Evolutionary conservation across 768 basidiomycete genomes (phyloP).

Genomic region (Auricularia cornea): DNA sequence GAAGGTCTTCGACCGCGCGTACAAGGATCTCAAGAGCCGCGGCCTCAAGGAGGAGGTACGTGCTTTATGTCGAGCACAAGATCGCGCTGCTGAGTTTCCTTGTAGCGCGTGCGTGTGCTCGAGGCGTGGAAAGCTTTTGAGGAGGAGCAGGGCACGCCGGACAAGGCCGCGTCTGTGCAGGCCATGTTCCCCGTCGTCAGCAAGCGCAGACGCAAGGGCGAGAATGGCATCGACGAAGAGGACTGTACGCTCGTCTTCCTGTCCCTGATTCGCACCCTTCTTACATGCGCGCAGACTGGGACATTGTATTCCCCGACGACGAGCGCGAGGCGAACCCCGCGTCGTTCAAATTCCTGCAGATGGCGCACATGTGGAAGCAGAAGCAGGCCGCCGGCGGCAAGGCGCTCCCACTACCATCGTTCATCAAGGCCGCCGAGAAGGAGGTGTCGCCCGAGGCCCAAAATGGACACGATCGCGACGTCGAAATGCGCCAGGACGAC

Average conservation of each 20-base stretch:
- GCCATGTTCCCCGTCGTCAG: constrained; percentile 89
- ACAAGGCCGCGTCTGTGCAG: constrained; percentile 74
- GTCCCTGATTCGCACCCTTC: not conserved
- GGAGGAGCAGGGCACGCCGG: constrained; percentile 61
- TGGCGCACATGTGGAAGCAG: constrained; percentile 83
- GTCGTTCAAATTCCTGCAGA: constrained; percentile 91
- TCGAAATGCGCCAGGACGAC: not conserved
- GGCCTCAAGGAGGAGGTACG: constrained; percentile 65
- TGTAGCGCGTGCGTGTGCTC: constrained; percentile 73
- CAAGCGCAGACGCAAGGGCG: constrained; percentile 75
- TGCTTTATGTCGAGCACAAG: too few relatives aligned
- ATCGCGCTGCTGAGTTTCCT: constrained; percentile 20
- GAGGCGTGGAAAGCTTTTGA: constrained; percentile 97
- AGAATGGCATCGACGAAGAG: constrained; percentile 81
- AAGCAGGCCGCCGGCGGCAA: not conserved
- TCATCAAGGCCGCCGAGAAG: not conserved
- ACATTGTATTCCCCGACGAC: constrained; percentile 93
- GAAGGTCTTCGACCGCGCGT: constrained; percentile 77
- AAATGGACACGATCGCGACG: not conserved
- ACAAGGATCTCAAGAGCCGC: constrained; percentile 76
- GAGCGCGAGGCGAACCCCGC: constrained; percentile 89
- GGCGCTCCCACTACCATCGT: not conserved
- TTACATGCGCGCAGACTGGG: constrained; percentile 58
- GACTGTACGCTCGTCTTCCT: constrained; percentile 37
- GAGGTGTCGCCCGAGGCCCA: not conserved